These are phyloP conservation scores for Ricinus communis DNA, from an alignment of 345 rosid genomes.

Conservation along the genomic window DNA sequence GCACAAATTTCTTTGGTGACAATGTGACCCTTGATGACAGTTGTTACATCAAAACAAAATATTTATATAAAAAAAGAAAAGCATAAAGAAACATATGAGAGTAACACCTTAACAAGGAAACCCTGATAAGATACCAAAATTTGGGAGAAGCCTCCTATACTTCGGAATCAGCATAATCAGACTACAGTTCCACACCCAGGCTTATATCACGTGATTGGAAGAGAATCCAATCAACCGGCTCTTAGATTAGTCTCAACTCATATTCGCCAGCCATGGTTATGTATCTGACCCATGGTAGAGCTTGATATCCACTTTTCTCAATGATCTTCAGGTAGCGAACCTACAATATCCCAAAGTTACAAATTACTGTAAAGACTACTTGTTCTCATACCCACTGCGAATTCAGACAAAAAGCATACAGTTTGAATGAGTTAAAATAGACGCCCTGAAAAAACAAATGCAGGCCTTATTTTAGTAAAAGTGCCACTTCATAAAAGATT, in stretches of 20 bases:
- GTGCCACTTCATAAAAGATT: neutral
- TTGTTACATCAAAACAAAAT: neutral
- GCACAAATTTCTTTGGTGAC: too few species aligned
- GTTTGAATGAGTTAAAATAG: neutral
- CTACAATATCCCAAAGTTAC: slow-evolving; percentile 36
- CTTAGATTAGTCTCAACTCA: slow-evolving; percentile 58
- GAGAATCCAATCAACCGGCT: neutral
- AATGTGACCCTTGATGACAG: neutral
- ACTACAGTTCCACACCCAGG: neutral
- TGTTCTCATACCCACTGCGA: neutral
- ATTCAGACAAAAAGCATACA: neutral
- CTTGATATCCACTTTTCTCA: slow-evolving; percentile 95
- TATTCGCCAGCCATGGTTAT: slow-evolving; percentile 99
- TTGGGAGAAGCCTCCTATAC: slow-evolving; percentile 3
- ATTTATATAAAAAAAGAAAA: too few species aligned
- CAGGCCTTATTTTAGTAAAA: neutral
- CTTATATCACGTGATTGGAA: neutral
- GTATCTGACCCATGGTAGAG: slow-evolving; percentile 99
- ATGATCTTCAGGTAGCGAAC: slow-evolving; percentile 96
- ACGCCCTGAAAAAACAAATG: neutral
- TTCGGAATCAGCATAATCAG: neutral
- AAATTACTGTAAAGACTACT: neutral
- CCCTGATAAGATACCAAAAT: neutral
- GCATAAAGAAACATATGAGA: neutral
- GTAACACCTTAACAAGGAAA: neutral